phyloP scores from a whole-genome alignment of 2,329 filamentous ascomycete genomes.

The Conoideocrella luteorostrata region DNA sequence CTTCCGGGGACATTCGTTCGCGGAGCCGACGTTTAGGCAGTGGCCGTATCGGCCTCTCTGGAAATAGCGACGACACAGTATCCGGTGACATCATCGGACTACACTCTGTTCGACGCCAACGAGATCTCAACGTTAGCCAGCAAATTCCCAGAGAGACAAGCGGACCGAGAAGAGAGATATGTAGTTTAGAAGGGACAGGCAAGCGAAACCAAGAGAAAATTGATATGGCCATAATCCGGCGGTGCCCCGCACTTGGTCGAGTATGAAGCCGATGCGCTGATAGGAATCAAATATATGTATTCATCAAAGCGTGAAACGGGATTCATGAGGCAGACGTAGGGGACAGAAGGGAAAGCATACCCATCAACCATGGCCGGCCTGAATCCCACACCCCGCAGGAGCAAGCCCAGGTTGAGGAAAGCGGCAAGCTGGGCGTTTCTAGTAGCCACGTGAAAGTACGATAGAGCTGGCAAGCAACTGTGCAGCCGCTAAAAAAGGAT shows the following conservation, averaged over 20 bases:
- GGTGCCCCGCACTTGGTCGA: constrained; percentile 8
- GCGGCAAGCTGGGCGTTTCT: constrained; percentile 9
- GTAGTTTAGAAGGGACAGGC: constrained; percentile 4
- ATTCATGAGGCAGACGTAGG: constrained; percentile 5
- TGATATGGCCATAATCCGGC: constrained; percentile 5
- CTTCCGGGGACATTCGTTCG: constrained; percentile 78
- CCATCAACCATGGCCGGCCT: constrained; percentile 26
- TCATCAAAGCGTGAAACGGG: background rate
- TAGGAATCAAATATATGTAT: background rate
- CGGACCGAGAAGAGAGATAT: constrained; percentile 11
- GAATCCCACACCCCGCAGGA: constrained; percentile 13
- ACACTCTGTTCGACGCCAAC: constrained; percentile 30
- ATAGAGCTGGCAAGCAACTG: constrained; percentile 3
- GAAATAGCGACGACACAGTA: constrained; percentile 72
- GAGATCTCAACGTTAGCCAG: constrained; percentile 21
- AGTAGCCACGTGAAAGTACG: constrained; percentile 3
- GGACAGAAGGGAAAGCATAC: constrained; percentile 29
- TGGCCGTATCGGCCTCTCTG: constrained; percentile 87
- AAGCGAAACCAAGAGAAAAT: constrained; percentile 4
- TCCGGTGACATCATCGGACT: constrained; percentile 60
- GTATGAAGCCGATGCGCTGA: background rate
- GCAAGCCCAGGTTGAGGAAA: constrained; percentile 13
- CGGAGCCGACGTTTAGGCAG: constrained; percentile 84
- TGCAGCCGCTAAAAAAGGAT: no score
- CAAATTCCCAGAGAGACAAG: constrained; percentile 14